Percentiles rank a stretch among this genome's conserved stretches.
Evolutionary conservation across 305 asterid species (phyloP).

Genomic region (Plantago coronopus): DNA sequence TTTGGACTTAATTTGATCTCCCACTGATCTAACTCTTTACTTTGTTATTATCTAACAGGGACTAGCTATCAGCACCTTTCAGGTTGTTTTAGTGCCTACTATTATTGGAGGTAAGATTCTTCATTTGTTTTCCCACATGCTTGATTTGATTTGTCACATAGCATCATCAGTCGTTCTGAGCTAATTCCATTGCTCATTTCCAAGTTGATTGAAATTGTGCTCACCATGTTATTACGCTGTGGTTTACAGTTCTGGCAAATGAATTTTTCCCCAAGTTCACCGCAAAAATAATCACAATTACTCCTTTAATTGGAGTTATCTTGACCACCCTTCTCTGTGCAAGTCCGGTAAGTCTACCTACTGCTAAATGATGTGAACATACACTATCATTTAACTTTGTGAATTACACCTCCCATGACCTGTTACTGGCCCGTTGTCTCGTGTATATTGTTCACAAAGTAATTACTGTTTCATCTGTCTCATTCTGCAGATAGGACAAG

Average conservation of each 20-base stretch:
- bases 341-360: constrained; percentile 70
- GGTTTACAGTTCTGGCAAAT: constrained; percentile 68
- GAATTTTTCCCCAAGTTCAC: constrained; percentile 93
- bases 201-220: constrained; percentile 7
- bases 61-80: constrained; percentile 92
- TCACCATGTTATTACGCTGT: constrained; percentile 11
- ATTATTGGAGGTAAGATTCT: constrained; percentile 76
- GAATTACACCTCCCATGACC: neutral
- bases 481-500: constrained; percentile 80
- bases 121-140: constrained; percentile 6
- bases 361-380: constrained; percentile 12
- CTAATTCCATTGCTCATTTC: constrained; percentile 18
- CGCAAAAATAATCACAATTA: constrained; percentile 64
- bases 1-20: neutral
- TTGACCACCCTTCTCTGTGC: constrained; percentile 97
- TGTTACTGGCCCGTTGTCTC: neutral
- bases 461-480: constrained; percentile 16
- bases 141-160: neutral
- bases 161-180: constrained; percentile 11
- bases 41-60: constrained; percentile 51
- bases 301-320: constrained; percentile 86
- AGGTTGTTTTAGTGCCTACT: constrained; percentile 95
- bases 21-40: too few relatives aligned
- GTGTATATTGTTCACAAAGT: constrained; percentile 4
- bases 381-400: neutral